phyloP scores from a whole-genome alignment of 768 basidiomycete species.

The Lentinula boryana region DNA sequence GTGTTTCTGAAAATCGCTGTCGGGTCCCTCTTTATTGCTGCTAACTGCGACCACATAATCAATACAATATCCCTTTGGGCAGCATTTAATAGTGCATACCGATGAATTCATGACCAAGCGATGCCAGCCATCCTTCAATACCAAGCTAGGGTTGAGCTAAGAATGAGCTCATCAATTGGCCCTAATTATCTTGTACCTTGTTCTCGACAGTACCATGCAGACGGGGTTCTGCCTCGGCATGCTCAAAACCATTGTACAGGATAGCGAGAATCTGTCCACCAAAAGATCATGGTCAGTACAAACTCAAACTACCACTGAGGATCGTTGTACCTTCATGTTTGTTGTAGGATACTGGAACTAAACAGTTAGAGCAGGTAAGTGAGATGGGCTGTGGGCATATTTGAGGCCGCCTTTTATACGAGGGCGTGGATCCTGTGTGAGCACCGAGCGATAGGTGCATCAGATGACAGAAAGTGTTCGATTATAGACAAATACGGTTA shows the following conservation, averaged over 20 bases:
- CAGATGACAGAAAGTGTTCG: not conserved
- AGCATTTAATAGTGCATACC: conserved; percentile 32
- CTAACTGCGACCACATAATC: conserved; percentile 1
- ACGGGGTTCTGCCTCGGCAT: conserved; percentile 65
- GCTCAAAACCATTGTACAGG: conserved; percentile 62
- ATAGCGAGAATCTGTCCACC: conserved; percentile 58
- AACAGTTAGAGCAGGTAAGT: not conserved
- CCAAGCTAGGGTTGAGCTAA: conserved; percentile 48
- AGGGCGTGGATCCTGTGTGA: not conserved
- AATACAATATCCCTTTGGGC: not conserved
- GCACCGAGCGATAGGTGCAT: not conserved
- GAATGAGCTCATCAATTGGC: not conserved
- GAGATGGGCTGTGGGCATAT: not conserved
- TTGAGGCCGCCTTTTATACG: not conserved
- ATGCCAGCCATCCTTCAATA: conserved; percentile 60
- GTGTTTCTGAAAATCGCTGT: conserved; percentile 80
- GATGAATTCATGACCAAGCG: conserved; percentile 70
- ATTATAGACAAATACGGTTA: not conserved
- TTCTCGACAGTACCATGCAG: conserved; percentile 81
- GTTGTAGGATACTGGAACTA: not conserved
- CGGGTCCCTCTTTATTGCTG: conserved; percentile 76
- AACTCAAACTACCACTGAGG: not conserved
- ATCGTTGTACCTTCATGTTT: not conserved
- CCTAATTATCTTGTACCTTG: conserved; percentile 34
- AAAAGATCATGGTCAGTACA: not conserved